These are phyloP conservation scores for Leccinum griseonigrum DNA, from an alignment of 1,284 basidiomycete species.

Conservation along the genomic window DNA sequence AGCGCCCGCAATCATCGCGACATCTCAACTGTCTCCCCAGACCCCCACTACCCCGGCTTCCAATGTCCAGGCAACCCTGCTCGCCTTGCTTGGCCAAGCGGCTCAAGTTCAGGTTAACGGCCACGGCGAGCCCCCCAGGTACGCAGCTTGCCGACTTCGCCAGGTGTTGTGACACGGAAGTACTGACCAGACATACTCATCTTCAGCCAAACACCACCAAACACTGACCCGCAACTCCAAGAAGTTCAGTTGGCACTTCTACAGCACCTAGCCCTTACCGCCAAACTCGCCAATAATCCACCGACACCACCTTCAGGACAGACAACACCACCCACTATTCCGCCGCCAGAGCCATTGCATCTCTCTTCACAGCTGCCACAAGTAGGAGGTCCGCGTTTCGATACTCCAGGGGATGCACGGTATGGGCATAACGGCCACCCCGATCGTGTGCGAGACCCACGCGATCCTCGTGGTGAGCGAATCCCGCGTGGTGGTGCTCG, in stretches of 20 bases:
- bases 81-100: conserved; percentile 67
- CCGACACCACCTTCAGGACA: conserved; percentile 28
- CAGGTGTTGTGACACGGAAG: background rate
- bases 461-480: conserved; percentile 44
- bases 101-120: conserved; percentile 32
- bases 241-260: conserved; percentile 63
- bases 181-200: conserved; percentile 2
- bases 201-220: conserved; percentile 63
- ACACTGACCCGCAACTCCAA: conserved; percentile 46
- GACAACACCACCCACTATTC: conserved; percentile 4
- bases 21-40: conserved; percentile 32
- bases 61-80: conserved; percentile 53
- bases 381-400: conserved; percentile 16
- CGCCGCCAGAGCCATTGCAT: conserved; percentile 1
- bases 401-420: conserved; percentile 44
- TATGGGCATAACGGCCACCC: conserved; percentile 47
- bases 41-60: conserved; percentile 26
- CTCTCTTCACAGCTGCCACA: conserved; percentile 1
- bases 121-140: conserved; percentile 30
- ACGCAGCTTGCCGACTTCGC: conserved; percentile 15
- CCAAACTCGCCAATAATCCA: conserved; percentile 40
- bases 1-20: conserved; percentile 24
- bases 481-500: conserved; percentile 40
- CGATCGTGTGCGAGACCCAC: conserved; percentile 47
- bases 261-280: conserved; percentile 68